These are phyloP conservation scores for Euphorbia tirucalli DNA, from an alignment of 345 rosid genomes.

Conservation along the genomic window DNA sequence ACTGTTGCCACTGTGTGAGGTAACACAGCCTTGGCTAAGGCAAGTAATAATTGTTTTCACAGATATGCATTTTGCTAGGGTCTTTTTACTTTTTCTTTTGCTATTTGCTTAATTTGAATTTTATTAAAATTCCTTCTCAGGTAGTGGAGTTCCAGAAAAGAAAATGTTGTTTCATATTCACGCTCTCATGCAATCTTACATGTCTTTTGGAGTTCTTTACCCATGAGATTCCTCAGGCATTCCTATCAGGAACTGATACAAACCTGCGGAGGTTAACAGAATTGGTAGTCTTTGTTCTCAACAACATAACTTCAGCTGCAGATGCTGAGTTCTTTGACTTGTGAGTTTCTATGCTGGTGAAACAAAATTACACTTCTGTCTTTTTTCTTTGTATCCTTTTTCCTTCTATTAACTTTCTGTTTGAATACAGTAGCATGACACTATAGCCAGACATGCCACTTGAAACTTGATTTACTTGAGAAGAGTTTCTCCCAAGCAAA, in stretches of 20 bases:
- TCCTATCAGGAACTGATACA: conserved; percentile 73
- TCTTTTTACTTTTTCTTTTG: background rate
- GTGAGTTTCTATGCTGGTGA: conserved; percentile 44
- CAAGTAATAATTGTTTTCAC: background rate
- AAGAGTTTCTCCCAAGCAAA: background rate
- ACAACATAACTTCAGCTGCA: conserved; percentile 71
- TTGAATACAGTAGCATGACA: background rate
- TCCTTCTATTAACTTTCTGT: background rate
- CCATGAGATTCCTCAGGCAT: conserved; percentile 74
- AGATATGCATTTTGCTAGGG: background rate
- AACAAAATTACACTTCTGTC: background rate
- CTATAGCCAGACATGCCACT: background rate
- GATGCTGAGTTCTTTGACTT: conserved; percentile 89
- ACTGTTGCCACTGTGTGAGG: background rate
- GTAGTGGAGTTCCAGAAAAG: conserved; percentile 81
- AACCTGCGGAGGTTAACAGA: conserved; percentile 92
- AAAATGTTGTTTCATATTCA: conserved; percentile 85
- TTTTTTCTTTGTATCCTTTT: background rate
- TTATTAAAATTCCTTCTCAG: conserved; percentile 31
- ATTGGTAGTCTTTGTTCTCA: conserved; percentile 75
- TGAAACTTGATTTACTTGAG: background rate
- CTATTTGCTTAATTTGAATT: background rate
- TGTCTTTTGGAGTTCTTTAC: conserved; percentile 93
- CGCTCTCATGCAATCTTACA: conserved; percentile 90
- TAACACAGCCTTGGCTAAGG: background rate